These are phyloP conservation scores for Yamadazyma taylorii DNA, from an alignment of 1,139 yeast genomes.

Conservation along the genomic window DNA sequence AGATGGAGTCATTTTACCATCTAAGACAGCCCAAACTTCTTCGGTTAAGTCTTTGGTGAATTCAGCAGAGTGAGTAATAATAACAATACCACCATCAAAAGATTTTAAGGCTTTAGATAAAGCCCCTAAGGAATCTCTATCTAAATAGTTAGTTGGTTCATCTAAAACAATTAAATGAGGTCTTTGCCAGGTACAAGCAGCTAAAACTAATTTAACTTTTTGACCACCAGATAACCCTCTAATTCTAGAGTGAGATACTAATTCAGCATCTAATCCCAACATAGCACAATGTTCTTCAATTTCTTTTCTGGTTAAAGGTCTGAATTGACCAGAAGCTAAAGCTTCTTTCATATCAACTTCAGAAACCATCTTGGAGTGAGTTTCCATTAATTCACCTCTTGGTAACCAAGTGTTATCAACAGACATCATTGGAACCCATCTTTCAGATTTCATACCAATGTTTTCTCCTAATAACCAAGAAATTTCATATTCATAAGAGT, in stretches of 20 bases:
- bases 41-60: slow-evolving; percentile 98
- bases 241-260: slow-evolving; percentile 99
- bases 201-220: slow-evolving; percentile 98
- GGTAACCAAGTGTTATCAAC: slow-evolving; percentile 99
- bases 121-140: slow-evolving; percentile 99
- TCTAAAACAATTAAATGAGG: slow-evolving; percentile 99
- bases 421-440: slow-evolving; percentile 99
- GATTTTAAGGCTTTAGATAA: slow-evolving; percentile 97
- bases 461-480: slow-evolving; percentile 96
- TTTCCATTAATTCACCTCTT: slow-evolving; percentile 98
- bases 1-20: slow-evolving; percentile 98
- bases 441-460: slow-evolving; percentile 97
- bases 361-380: slow-evolving; percentile 98
- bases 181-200: slow-evolving; percentile 99
- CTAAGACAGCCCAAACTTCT: slow-evolving; percentile 99
- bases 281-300: slow-evolving; percentile 97
- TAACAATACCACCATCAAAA: slow-evolving; percentile 99
- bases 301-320: slow-evolving; percentile 99
- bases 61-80: slow-evolving; percentile 99
- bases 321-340: slow-evolving; percentile 99
- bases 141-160: slow-evolving; percentile 99
- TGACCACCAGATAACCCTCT: slow-evolving; percentile 99
- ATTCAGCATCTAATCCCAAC: slow-evolving; percentile 98
- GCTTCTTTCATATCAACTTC: slow-evolving; percentile 99
- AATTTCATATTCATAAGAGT: slow-evolving; percentile 99